Conservation (phyloP, 257 asterid species). For the Marsdenia floribunda region DNA sequence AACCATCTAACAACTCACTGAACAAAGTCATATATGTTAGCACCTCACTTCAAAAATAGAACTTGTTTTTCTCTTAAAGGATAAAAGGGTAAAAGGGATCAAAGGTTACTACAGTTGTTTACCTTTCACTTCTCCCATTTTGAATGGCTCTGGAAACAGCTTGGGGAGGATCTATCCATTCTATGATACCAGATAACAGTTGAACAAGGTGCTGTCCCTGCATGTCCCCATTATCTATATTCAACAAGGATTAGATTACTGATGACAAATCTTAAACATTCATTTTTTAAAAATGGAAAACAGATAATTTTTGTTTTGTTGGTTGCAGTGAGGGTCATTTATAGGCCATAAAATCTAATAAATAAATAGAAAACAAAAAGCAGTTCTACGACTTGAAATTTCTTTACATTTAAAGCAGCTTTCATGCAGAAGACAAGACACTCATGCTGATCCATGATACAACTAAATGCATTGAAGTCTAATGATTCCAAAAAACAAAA, state of each 20-base stretch:
- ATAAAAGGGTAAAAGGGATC: constrained; percentile 4
- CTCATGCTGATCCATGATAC: not conserved
- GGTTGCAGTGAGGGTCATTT: not conserved
- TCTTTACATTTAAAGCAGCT: not conserved
- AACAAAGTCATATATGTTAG: constrained; percentile 28
- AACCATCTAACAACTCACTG: constrained; percentile 96
- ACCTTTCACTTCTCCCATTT: constrained; percentile 95
- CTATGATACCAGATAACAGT: constrained; percentile 67
- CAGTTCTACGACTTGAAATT: not conserved
- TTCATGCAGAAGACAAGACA: not conserved
- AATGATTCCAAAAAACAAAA: not conserved
- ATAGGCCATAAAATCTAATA: not conserved
- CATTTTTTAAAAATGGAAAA: not conserved
- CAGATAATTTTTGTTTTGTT: not conserved
- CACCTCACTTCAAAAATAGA: constrained; percentile 10
- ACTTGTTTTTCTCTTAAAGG: not conserved
- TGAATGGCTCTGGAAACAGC: constrained; percentile 64
- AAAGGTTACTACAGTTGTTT: constrained; percentile 11
- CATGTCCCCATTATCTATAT: constrained; percentile 59
- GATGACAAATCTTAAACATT: not conserved
- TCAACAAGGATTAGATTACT: constrained; percentile 20
- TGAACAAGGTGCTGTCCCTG: constrained; percentile 83
- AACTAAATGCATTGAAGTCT: not conserved
- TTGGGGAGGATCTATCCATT: constrained; percentile 92
- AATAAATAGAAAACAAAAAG: not conserved